Percentiles rank a stretch among this genome's conserved stretches.
phyloP scores from a whole-genome alignment of 768 basidiomycete genomes.

The Tremella mesenterica region DNA sequence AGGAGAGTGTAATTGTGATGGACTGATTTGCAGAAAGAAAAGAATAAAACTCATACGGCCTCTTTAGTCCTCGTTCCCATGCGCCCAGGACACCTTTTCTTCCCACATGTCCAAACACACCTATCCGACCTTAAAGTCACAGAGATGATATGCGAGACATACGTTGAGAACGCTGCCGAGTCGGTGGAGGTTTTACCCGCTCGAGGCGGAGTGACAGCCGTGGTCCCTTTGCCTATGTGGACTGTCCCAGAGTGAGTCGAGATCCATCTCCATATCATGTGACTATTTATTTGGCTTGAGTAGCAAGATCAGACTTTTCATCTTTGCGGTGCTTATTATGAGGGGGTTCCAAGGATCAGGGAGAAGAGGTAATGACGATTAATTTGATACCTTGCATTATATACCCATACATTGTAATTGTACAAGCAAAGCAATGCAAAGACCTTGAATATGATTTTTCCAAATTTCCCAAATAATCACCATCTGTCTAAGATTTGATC shows the following conservation, averaged over 20 bases:
- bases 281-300: too few relatives aligned
- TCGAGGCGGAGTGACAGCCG: conserved; percentile 61
- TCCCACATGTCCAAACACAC: conserved; percentile 64
- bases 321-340: too few relatives aligned
- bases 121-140: conserved; percentile 46
- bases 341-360: too few relatives aligned
- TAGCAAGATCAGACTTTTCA: too few relatives aligned
- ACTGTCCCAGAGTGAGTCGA: too few relatives aligned
- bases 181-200: conserved; percentile 71
- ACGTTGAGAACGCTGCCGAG: conserved; percentile 77
- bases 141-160: conserved; percentile 53
- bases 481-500: conserved; percentile 28
- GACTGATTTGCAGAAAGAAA: too few relatives aligned
- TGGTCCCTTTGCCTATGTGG: conserved; percentile 35
- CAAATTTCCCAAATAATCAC: too few relatives aligned
- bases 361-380: too few relatives aligned
- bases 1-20: too few relatives aligned
- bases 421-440: background rate
- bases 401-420: background rate
- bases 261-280: too few relatives aligned
- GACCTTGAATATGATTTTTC: background rate
- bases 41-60: background rate
- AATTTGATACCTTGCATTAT: background rate
- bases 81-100: conserved; percentile 66
- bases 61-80: conserved; percentile 59